These are phyloP conservation scores for Galerina marginata DNA, from an alignment of 768 basidiomycete species.

Conservation along the genomic window DNA sequence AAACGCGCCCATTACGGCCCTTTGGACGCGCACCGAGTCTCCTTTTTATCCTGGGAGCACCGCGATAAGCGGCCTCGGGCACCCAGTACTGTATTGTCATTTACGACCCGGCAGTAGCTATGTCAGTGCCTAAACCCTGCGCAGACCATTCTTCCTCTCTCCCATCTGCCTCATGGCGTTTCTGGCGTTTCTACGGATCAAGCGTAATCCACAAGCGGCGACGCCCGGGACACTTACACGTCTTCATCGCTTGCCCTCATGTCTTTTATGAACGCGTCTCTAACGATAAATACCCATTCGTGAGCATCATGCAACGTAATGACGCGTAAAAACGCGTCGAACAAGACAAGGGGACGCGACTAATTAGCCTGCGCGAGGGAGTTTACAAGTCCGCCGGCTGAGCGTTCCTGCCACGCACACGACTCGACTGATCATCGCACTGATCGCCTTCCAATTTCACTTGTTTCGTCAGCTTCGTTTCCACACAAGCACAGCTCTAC, in stretches of 20 bases:
- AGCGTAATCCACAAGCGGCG: slow-evolving; percentile 29
- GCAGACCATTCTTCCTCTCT: slow-evolving; percentile 13
- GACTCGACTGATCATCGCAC: slow-evolving; percentile 1
- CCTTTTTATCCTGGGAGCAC: slow-evolving; percentile 1
- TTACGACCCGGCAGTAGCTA: slow-evolving; percentile 15
- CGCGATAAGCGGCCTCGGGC: slow-evolving; percentile 14
- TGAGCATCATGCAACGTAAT: slow-evolving; percentile 33
- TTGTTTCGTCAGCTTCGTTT: slow-evolving; percentile 31
- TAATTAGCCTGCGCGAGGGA: slow-evolving; percentile 28
- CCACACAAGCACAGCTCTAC: slow-evolving; percentile 18
- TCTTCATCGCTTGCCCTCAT: slow-evolving; percentile 15
- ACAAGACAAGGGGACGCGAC: slow-evolving; percentile 19
- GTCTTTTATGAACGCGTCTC: slow-evolving; percentile 10
- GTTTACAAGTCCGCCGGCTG: slow-evolving; percentile 10
- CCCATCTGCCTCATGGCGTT: slow-evolving; percentile 27
- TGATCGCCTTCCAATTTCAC: slow-evolving; percentile 27
- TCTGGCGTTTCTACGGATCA: slow-evolving; percentile 42
- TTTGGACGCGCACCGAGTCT: slow-evolving; percentile 1
- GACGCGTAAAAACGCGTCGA: slow-evolving; percentile 56
- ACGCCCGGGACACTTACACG: slow-evolving; percentile 24
- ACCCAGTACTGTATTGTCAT: neutral
- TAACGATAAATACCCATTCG: neutral
- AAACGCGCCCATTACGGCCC: slow-evolving; percentile 10
- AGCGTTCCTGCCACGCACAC: slow-evolving; percentile 21
- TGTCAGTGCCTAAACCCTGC: slow-evolving; percentile 8